Percentiles rank a stretch among this genome's conserved stretches.
Evolutionary conservation across 2,329 filamentous ascomycete genomes (phyloP).

Genomic region (Talaromyces amestolkiae): DNA sequence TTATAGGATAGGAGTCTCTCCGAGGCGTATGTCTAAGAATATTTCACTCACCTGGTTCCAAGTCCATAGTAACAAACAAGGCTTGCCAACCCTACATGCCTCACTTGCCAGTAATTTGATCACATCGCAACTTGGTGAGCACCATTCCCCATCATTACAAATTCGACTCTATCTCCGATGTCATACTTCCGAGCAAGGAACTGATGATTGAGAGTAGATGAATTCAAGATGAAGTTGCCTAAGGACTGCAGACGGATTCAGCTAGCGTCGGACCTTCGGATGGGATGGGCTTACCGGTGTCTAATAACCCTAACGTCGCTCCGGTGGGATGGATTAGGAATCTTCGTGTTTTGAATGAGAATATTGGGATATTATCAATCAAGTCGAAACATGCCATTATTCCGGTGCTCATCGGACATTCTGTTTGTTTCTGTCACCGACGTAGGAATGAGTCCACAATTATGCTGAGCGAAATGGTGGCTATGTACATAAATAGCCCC

Average conservation of each 20-base stretch:
- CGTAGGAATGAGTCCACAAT: too few relatives aligned
- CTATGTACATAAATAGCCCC: not conserved
- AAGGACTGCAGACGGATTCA: too few relatives aligned
- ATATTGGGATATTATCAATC: not conserved
- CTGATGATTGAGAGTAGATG: too few relatives aligned
- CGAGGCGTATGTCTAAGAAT: not conserved
- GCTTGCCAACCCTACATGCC: not conserved
- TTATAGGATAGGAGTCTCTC: not conserved
- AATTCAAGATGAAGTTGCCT: too few relatives aligned
- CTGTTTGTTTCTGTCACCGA: too few relatives aligned
- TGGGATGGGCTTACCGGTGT: too few relatives aligned
- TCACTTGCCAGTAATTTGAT: not conserved
- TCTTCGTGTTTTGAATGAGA: not conserved
- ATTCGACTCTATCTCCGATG: not conserved
- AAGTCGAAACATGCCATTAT: not conserved
- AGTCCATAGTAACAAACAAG: not conserved
- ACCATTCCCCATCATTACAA: not conserved
- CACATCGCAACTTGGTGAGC: not conserved
- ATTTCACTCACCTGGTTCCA: not conserved
- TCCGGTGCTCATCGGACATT: not conserved
- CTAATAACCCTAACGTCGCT: not conserved
- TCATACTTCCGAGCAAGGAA: not conserved
- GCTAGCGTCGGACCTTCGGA: too few relatives aligned
- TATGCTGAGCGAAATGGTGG: not conserved
- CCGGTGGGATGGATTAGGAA: slow-evolving; percentile 14